A percentile compares a stretch with the other conserved stretches of the same genome.
phyloP scores from a whole-genome alignment of 2,329 filamentous ascomycete genomes.

The Zopfia rhizophila region DNA sequence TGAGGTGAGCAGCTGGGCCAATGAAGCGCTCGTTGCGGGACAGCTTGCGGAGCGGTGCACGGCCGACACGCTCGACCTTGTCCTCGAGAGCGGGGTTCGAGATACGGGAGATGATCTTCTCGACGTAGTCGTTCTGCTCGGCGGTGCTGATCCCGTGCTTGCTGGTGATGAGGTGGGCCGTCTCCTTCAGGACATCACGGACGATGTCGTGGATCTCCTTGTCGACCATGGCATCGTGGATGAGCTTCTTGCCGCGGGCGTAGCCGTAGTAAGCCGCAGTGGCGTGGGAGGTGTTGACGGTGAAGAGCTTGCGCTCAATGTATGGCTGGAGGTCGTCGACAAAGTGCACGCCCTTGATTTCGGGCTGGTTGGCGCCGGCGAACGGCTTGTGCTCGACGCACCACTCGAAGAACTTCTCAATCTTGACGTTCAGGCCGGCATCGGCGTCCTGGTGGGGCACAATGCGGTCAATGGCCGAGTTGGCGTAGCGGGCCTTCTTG shows the following conservation, averaged over 20 bases:
- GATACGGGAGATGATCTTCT: constrained; percentile 92
- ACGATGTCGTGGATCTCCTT: constrained; percentile 82
- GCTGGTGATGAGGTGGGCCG: constrained; percentile 82
- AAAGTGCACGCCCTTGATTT: constrained; percentile 90
- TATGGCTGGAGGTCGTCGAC: constrained; percentile 91
- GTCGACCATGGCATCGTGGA: constrained; percentile 89
- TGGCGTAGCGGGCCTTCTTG: constrained; percentile 87
- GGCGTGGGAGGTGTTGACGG: constrained; percentile 97
- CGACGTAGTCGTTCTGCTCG: constrained; percentile 86
- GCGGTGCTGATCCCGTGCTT: constrained; percentile 83
- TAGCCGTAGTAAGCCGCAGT: constrained; percentile 96
- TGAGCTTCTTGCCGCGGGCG: constrained; percentile 83
- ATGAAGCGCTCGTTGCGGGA: constrained; percentile 96
- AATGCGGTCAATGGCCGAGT: constrained; percentile 98
- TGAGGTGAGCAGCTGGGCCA: constrained; percentile 87
- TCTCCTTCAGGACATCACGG: constrained; percentile 82
- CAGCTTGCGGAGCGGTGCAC: constrained; percentile 92
- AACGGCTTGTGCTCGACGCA: constrained; percentile 92
- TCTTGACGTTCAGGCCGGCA: constrained; percentile 87
- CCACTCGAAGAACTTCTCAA: constrained; percentile 99
- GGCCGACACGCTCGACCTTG: constrained; percentile 92
- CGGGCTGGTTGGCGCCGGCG: constrained; percentile 72
- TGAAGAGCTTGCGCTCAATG: constrained; percentile 99
- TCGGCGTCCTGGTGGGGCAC: constrained; percentile 87
- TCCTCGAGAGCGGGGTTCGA: constrained; percentile 94